Evolutionary conservation across 1,284 basidiomycete species (phyloP).

Genomic region (Cerrena zonata): DNA sequence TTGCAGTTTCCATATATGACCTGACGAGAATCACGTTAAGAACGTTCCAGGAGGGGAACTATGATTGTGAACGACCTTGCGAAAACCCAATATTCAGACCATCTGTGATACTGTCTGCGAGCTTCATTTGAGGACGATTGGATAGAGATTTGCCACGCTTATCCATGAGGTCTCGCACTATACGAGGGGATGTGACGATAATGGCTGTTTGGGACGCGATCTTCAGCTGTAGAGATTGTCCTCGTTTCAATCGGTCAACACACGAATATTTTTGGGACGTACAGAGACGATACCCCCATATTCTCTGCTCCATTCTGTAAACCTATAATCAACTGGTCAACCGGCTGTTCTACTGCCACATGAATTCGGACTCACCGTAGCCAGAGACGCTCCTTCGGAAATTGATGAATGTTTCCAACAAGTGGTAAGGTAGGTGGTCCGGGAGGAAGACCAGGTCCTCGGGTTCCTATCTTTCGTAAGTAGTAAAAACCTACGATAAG

Average conservation of each 20-base stretch:
- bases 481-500: too few relatives aligned
- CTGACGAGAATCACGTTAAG: constrained; percentile 5
- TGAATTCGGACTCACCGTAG: constrained; percentile 13
- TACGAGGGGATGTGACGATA: constrained; percentile 21
- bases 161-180: constrained; percentile 19
- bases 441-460: constrained; percentile 25
- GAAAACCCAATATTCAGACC: constrained; percentile 2
- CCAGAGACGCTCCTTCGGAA: constrained; percentile 23
- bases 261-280: neutral
- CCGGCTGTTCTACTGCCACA: neutral
- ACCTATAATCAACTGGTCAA: neutral
- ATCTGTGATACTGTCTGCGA: neutral
- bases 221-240: neutral
- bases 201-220: constrained; percentile 26
- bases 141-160: constrained; percentile 20
- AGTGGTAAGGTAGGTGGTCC: constrained; percentile 29
- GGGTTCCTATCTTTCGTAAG: too few relatives aligned
- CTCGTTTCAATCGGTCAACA: neutral
- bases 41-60: neutral
- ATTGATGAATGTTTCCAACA: constrained; percentile 27
- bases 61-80: constrained; percentile 19
- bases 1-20: constrained; percentile 27
- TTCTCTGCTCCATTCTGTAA: constrained; percentile 3
- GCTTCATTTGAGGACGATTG: neutral
- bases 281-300: constrained; percentile 6